Conservation (phyloP, 257 asterid species). For the Solanum neorickii region DNA sequence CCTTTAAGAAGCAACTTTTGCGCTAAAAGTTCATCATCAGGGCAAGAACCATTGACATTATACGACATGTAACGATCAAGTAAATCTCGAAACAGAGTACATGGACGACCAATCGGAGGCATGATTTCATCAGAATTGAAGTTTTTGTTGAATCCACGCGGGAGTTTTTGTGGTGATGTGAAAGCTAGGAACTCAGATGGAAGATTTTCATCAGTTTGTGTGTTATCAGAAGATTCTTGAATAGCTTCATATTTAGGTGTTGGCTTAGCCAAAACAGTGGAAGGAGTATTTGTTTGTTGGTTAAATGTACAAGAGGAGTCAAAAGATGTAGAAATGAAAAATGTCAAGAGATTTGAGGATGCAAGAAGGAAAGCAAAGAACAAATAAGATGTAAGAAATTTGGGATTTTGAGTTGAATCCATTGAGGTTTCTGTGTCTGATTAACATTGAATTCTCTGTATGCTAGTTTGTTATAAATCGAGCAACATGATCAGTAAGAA, state of each 20-base stretch:
- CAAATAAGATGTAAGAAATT: slow-evolving; percentile 10
- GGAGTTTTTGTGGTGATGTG: slow-evolving; percentile 49
- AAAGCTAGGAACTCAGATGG: slow-evolving; percentile 43
- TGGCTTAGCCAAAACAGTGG: background rate
- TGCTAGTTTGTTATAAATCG: background rate
- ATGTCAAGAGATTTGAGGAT: slow-evolving; percentile 47
- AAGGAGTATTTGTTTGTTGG: background rate
- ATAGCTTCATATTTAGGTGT: background rate
- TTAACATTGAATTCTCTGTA: background rate
- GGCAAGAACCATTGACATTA: slow-evolving; percentile 47
- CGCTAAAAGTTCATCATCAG: slow-evolving; percentile 47
- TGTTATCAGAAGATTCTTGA: background rate
- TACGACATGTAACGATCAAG: slow-evolving; percentile 46
- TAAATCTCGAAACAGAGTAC: slow-evolving; percentile 21
- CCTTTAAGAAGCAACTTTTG: slow-evolving; percentile 58
- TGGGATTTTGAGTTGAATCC: slow-evolving; percentile 13
- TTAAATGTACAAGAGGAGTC: slow-evolving; percentile 24
- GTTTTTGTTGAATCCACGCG: slow-evolving; percentile 42
- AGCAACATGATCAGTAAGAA: background rate
- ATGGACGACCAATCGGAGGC: slow-evolving; percentile 46
- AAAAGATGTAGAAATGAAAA: slow-evolving; percentile 33
- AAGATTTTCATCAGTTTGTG: slow-evolving; percentile 12
- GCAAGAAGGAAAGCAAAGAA: slow-evolving; percentile 30
- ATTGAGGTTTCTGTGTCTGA: background rate
- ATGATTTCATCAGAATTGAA: slow-evolving; percentile 39